A percentile compares a stretch with the other conserved stretches of the same genome.
Conservation (phyloP, 108 stramenopile species). For the Nitzschia inconspicua region DNA sequence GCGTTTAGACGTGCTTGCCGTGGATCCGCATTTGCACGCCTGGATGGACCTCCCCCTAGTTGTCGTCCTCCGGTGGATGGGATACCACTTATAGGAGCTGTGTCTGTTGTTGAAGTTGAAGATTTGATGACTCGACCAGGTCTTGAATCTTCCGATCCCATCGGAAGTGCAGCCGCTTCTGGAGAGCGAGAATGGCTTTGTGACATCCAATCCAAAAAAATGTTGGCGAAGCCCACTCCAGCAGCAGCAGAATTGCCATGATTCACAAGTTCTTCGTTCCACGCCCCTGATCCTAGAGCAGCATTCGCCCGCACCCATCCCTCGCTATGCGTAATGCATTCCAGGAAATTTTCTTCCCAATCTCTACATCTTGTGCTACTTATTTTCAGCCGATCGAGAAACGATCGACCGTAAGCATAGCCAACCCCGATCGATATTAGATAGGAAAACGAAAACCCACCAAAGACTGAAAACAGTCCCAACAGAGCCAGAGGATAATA, state of each 20-base stretch:
- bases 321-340: constrained; percentile 16
- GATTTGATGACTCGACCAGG: constrained; percentile 13
- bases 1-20: constrained; percentile 39
- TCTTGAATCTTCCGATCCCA: constrained; percentile 6
- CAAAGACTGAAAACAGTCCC: constrained; percentile 68
- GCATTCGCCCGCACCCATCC: constrained; percentile 42
- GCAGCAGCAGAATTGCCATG: not conserved
- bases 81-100: not conserved
- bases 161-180: not conserved
- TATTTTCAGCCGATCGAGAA: constrained; percentile 32
- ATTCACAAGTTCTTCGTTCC: constrained; percentile 23
- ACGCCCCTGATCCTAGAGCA: constrained; percentile 38
- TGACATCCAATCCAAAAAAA: not conserved
- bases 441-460: constrained; percentile 51
- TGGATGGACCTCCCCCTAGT: constrained; percentile 21
- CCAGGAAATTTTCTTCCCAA: constrained; percentile 46
- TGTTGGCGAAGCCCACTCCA: not conserved
- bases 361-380: constrained; percentile 19
- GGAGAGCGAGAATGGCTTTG: not conserved
- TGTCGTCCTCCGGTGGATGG: constrained; percentile 28
- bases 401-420: constrained; percentile 53
- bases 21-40: constrained; percentile 28
- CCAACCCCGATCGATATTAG: constrained; percentile 70
- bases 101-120: not conserved
- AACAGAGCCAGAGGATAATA: constrained; percentile 77